Percentiles rank a stretch among this genome's conserved stretches.
phyloP scores from a whole-genome alignment of 2,329 filamentous ascomycete species.

The Pseudocercospora crystallina region DNA sequence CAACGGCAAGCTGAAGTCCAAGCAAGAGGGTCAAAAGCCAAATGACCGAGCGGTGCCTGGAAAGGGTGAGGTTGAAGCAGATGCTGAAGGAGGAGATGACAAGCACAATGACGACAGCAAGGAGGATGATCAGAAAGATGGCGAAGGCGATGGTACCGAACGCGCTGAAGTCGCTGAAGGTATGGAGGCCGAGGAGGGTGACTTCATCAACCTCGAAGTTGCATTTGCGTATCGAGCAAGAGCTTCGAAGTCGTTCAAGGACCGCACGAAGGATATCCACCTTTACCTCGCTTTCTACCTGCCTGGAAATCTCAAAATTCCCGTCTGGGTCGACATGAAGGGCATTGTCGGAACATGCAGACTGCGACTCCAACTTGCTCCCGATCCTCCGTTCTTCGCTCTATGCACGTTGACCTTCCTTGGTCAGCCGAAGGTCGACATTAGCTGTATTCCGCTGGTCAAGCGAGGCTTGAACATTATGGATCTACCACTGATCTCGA shows the following conservation, averaged over 20 bases:
- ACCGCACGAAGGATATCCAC: conserved; percentile 70
- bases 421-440: conserved; percentile 69
- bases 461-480: conserved; percentile 71
- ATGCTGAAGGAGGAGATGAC: conserved; percentile 38
- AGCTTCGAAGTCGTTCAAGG: conserved; percentile 56
- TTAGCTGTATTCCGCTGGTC: conserved; percentile 69
- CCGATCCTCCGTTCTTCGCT: conserved; percentile 75
- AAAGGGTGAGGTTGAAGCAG: conserved; percentile 41
- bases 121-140: conserved; percentile 34
- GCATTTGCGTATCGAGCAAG: conserved; percentile 71
- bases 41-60: conserved; percentile 53
- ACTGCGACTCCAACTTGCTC: conserved; percentile 68
- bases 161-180: conserved; percentile 50
- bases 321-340: conserved; percentile 73
- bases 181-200: conserved; percentile 74
- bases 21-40: conserved; percentile 42
- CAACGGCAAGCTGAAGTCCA: conserved; percentile 56
- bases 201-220: conserved; percentile 75
- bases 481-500: conserved; percentile 71
- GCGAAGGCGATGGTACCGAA: conserved; percentile 33
- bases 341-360: conserved; percentile 71
- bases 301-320: conserved; percentile 52
- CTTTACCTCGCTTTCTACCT: conserved; percentile 68
- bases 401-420: conserved; percentile 72
- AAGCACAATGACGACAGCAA: conserved; percentile 27